Base-by-base conservation (phyloP, 331 rosid genomes). In the Erythrophleum ivorense region DNA sequence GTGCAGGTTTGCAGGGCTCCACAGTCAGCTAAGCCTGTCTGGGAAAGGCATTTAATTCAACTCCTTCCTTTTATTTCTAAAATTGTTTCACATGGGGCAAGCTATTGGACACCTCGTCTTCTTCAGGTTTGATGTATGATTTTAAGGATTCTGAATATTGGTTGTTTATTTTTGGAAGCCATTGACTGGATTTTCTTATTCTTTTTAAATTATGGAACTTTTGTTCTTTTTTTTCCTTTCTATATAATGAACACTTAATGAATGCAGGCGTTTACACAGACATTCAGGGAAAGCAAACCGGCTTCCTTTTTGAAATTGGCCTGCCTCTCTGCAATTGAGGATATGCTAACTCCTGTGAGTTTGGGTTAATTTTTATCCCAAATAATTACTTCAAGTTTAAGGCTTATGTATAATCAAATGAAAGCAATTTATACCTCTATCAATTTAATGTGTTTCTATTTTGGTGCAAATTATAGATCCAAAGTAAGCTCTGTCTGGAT, bases 41-140 rank as follows among this genome's bases (percentile, higher is more conserved):
- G 85, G 89, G 97, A 89, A 87, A 94, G 86, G 66, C 90, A 83
- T 82, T 59, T 93, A 40, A 81, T 82, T 86, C 85, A 89, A 40
- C 89, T 93, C 78, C 91, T 95, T 84, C 88, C 91, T 59, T 91
- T 91, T 86, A 78, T 95, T 77, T 97, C 99, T 3, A 89, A 89
- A 87, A 89, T 93, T 80, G 67, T 89, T 79, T 83, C 88, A 11
- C 89, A 52, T 50, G 89, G 83, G 81, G 73, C 76, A 62, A 68
- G 81, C 74, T 78, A 58, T 74, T 90, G 97, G 97, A 87, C 80
- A 68, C 86, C 82, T 73, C 91, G 88, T 38, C 97, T 95, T 78
- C 97, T 93, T 83, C 87, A 89, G 99, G 98, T 93, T 63, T 81
- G 88, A 65, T 63, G 29, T 59, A 16, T 79, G 31, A 77, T 57